A percentile compares a stretch with the other conserved stretches of the same genome.
phyloP scores from a whole-genome alignment of 768 basidiomycete genomes.

The Obba rivulosa region DNA sequence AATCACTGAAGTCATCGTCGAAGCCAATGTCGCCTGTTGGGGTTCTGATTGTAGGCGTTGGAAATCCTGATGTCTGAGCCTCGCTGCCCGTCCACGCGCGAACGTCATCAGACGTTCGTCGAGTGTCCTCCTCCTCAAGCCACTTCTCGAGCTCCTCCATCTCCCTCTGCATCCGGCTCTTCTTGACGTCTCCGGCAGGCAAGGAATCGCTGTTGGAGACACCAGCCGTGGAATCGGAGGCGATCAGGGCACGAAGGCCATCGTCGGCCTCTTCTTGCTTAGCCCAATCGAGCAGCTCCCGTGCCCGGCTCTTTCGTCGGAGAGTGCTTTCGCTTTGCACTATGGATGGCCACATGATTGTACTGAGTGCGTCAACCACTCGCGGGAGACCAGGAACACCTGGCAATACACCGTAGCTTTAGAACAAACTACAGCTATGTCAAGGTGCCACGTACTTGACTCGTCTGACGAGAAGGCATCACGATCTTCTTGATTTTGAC shows the following conservation, averaged over 20 bases:
- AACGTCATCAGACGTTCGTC: constrained; percentile 8
- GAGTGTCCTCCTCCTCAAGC: constrained; percentile 48
- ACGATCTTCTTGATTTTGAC: constrained; percentile 9
- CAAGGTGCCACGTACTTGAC: constrained; percentile 11
- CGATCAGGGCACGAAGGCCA: constrained; percentile 27
- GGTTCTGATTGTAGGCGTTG: constrained; percentile 17
- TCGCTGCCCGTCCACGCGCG: constrained; percentile 19
- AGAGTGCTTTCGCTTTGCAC: constrained; percentile 31
- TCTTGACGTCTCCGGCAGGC: constrained; percentile 8
- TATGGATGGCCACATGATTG: constrained; percentile 88
- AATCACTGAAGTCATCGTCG: constrained; percentile 79
- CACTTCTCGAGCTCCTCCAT: constrained; percentile 57
- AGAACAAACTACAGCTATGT: neutral
- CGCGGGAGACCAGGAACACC: constrained; percentile 48
- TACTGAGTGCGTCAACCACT: constrained; percentile 74
- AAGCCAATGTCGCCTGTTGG: constrained; percentile 33
- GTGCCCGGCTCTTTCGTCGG: constrained; percentile 25
- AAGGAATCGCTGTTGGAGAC: constrained; percentile 11
- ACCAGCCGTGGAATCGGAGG: constrained; percentile 12
- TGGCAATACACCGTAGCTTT: neutral
- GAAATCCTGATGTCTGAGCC: constrained; percentile 5
- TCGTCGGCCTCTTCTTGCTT: constrained; percentile 33
- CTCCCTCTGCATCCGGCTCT: constrained; percentile 39
- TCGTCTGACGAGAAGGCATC: constrained; percentile 16
- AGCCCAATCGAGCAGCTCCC: constrained; percentile 38